Evolutionary conservation across 352 stramenopile species (phyloP).

Genomic region (Phytophthora meadii): DNA sequence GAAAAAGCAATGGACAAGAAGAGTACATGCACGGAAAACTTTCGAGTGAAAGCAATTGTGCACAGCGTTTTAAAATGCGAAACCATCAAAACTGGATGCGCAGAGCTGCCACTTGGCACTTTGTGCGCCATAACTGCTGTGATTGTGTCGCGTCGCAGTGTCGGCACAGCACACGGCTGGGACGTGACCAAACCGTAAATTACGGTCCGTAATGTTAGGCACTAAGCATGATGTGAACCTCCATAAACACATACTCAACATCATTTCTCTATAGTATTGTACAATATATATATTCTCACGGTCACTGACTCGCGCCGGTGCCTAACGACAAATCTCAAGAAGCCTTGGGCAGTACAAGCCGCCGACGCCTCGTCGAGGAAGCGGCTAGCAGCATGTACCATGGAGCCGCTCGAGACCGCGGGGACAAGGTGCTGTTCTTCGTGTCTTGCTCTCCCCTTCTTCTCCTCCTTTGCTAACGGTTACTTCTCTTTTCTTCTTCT

Average conservation of each 20-base stretch:
- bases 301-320: slow-evolving; percentile 1
- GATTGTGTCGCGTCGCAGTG: no score
- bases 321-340: slow-evolving; percentile 37
- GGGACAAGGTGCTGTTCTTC: slow-evolving; percentile 34
- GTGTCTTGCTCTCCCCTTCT: neutral
- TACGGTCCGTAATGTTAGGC: slow-evolving; percentile 4
- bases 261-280: neutral
- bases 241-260: slow-evolving; percentile 10
- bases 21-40: no score
- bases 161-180: no score
- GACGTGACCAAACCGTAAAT: slow-evolving; percentile 5
- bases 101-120: slow-evolving; percentile 1
- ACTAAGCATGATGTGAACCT: no score
- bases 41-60: no score
- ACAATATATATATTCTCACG: slow-evolving; percentile 13
- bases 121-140: neutral
- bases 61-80: no score
- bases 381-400: slow-evolving; percentile 36
- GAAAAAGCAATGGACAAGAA: no score
- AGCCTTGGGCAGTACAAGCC: slow-evolving; percentile 9
- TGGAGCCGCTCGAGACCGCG: slow-evolving; percentile 26
- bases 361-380: slow-evolving; percentile 22
- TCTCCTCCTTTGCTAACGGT: slow-evolving; percentile 7
- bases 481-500: neutral
- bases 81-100: no score